These are phyloP conservation scores for Fusarium anguioides DNA, from an alignment of 2,329 filamentous ascomycete genomes.

Conservation along the genomic window DNA sequence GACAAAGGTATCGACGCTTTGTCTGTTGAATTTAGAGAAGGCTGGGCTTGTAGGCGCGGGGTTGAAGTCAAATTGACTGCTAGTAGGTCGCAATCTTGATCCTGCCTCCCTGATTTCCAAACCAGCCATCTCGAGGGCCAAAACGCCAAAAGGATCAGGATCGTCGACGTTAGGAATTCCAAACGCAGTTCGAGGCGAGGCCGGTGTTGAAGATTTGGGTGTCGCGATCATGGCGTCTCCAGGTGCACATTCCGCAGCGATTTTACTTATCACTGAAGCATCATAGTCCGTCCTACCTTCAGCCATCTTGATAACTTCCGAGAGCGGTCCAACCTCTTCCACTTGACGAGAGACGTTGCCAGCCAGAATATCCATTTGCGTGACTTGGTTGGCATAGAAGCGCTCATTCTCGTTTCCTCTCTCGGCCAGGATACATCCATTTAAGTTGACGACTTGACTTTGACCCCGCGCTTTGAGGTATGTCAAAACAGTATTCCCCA, in stretches of 20 bases:
- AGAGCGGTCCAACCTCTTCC: slow-evolving; percentile 69
- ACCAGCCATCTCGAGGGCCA: slow-evolving; percentile 90
- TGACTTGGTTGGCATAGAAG: slow-evolving; percentile 63
- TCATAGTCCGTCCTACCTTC: slow-evolving; percentile 86
- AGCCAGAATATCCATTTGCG: slow-evolving; percentile 67
- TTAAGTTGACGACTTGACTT: slow-evolving; percentile 64
- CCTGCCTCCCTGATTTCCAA: slow-evolving; percentile 93
- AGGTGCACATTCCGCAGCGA: slow-evolving; percentile 76
- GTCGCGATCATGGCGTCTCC: slow-evolving; percentile 74
- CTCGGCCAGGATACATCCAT: slow-evolving; percentile 67
- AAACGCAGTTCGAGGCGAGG: slow-evolving; percentile 66
- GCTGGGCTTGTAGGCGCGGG: slow-evolving; percentile 80
- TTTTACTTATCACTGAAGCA: slow-evolving; percentile 69
- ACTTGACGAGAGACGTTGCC: slow-evolving; percentile 66
- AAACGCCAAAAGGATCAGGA: slow-evolving; percentile 90
- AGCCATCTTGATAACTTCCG: slow-evolving; percentile 87
- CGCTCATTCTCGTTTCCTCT: slow-evolving; percentile 69
- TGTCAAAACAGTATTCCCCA: slow-evolving; percentile 66
- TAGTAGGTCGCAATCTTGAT: slow-evolving; percentile 72
- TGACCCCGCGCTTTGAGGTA: slow-evolving; percentile 70
- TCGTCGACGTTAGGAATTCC: slow-evolving; percentile 83
- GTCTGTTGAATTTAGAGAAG: slow-evolving; percentile 67
- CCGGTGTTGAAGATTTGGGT: slow-evolving; percentile 51
- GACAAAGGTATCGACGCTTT: slow-evolving; percentile 74
- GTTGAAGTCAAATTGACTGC: slow-evolving; percentile 85